Percentiles rank a stretch among this genome's conserved stretches.
Conservation (phyloP, 768 basidiomycete genomes). For the Mycena filopes region DNA sequence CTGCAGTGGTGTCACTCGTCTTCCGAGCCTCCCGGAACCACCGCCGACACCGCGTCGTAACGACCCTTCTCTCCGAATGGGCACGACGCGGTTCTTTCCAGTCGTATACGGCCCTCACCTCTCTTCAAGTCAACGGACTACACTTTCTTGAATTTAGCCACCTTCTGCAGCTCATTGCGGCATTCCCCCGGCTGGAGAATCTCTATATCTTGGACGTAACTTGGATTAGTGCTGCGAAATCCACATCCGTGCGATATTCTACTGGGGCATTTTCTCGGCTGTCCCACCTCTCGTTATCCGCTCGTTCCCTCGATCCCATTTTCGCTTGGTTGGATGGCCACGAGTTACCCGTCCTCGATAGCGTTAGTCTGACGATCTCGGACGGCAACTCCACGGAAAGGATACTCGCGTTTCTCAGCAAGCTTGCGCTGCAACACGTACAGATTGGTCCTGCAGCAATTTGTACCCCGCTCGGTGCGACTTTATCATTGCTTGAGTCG, state of each 20-base stretch:
- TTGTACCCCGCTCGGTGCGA: not conserved
- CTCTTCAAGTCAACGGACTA: not conserved
- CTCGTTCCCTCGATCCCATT: not conserved
- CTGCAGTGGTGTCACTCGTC: not conserved
- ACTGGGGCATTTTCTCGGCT: not conserved
- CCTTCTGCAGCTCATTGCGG: constrained; percentile 1
- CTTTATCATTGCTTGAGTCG: not conserved
- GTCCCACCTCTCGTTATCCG: not conserved
- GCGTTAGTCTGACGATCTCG: not conserved
- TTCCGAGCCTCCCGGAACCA: not conserved
- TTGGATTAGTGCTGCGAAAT: not conserved
- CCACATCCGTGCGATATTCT: not conserved
- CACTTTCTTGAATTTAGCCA: not conserved
- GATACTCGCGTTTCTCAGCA: not conserved
- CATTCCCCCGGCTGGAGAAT: not conserved
- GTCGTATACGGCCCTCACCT: constrained; percentile 1
- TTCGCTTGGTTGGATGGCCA: constrained; percentile 3
- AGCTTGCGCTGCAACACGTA: not conserved
- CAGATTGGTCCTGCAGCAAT: not conserved
- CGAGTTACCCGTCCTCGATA: not conserved
- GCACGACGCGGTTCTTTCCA: not conserved
- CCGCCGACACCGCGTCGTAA: not conserved
- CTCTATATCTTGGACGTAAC: not conserved
- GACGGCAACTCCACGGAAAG: not conserved
- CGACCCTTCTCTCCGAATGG: not conserved